A percentile compares a stretch with the other conserved stretches of the same genome.
Evolutionary conservation across 345 rosid species (phyloP).

Genomic region (Salix suchowensis): DNA sequence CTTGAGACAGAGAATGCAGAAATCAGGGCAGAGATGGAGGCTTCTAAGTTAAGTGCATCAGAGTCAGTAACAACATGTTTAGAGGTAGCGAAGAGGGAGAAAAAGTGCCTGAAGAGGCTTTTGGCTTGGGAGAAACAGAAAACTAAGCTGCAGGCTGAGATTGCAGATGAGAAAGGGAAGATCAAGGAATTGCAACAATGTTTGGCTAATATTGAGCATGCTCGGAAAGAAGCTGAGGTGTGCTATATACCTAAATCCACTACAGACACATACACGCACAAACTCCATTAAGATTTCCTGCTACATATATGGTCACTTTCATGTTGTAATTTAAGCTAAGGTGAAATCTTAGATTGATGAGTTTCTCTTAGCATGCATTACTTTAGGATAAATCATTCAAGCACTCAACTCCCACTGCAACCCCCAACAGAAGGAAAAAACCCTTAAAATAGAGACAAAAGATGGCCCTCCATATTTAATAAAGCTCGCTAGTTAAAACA

Average conservation of each 20-base stretch:
- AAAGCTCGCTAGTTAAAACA: background rate
- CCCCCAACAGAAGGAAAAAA: background rate
- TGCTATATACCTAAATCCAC: background rate
- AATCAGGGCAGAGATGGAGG: slow-evolving; percentile 91
- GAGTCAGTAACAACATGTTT: slow-evolving; percentile 65
- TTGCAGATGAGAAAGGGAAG: slow-evolving; percentile 66
- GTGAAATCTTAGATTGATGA: background rate
- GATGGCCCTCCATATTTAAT: background rate
- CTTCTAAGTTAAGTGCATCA: slow-evolving; percentile 82
- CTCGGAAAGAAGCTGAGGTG: slow-evolving; percentile 76
- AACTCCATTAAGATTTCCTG: background rate
- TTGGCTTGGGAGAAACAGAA: slow-evolving; percentile 82
- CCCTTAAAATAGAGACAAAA: background rate
- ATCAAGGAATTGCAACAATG: slow-evolving; percentile 52
- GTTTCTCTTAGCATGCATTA: background rate
- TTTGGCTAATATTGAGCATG: slow-evolving; percentile 46
- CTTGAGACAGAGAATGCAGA: slow-evolving; percentile 88
- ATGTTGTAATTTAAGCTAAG: background rate
- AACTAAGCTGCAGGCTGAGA: slow-evolving; percentile 67
- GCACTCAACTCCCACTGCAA: background rate
- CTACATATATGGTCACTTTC: background rate
- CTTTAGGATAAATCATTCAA: background rate
- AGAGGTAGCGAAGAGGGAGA: slow-evolving; percentile 82
- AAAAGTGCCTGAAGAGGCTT: slow-evolving; percentile 70
- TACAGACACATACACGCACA: background rate